These are phyloP conservation scores for Solanum hybrid DNA, from an alignment of 305 asterid species.

Conservation along the genomic window DNA sequence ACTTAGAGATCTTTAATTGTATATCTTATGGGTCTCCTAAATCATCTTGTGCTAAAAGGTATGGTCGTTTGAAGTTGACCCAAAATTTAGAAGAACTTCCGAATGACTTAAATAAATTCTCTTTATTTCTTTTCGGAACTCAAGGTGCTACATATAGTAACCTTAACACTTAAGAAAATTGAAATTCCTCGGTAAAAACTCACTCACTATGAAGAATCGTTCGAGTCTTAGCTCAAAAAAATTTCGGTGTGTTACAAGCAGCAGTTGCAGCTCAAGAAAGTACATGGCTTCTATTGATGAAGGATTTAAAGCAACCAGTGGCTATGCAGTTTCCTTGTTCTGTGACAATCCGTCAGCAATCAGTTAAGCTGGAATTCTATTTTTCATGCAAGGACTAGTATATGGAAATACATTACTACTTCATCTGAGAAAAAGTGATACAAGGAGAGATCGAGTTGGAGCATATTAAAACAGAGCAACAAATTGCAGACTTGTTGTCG, in stretches of 20 bases:
- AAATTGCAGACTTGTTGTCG: background rate
- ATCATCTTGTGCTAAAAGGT: background rate
- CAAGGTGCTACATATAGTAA: background rate
- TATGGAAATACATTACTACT: background rate
- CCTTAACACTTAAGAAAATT: background rate
- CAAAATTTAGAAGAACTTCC: background rate
- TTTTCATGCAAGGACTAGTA: background rate
- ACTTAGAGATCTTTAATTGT: background rate
- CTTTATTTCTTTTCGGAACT: background rate
- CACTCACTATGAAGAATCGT: background rate
- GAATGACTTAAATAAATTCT: background rate
- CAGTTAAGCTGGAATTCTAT: no score
- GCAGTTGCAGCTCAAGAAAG: background rate
- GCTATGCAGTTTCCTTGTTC: background rate
- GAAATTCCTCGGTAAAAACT: background rate
- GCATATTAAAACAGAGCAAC: background rate
- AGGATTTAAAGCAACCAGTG: background rate
- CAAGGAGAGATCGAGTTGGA: background rate
- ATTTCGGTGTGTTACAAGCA: background rate
- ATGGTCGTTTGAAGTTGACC: background rate
- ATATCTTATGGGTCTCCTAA: background rate
- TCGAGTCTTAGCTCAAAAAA: background rate
- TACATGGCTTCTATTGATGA: background rate
- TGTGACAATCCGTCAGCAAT: background rate
- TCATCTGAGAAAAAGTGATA: no score